A percentile compares a stretch with the other conserved stretches of the same genome.
Conservation (phyloP, 257 asterid species). For the Striga asiatica region DNA sequence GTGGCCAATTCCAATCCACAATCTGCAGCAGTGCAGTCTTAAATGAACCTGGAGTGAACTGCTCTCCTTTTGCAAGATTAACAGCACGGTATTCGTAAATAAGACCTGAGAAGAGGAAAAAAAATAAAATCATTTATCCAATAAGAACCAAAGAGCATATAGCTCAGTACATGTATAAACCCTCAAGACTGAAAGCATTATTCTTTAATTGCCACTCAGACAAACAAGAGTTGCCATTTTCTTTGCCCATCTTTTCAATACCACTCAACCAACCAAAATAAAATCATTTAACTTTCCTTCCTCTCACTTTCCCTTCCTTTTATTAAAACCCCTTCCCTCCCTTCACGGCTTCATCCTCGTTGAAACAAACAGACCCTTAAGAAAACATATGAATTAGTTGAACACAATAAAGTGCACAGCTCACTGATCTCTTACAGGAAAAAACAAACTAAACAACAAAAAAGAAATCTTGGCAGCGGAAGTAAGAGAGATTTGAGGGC, state of each 20-base stretch:
- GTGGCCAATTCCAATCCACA: neutral
- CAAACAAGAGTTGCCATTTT: too few relatives aligned
- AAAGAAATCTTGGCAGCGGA: neutral
- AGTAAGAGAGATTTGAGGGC: neutral
- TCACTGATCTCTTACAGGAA: neutral
- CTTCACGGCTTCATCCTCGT: too few relatives aligned
- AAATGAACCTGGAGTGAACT: conserved; percentile 43
- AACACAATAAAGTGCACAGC: neutral
- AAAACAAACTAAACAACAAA: neutral
- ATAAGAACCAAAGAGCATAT: neutral
- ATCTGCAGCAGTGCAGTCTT: neutral
- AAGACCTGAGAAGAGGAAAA: conserved; percentile 32
- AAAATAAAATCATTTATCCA: neutral
- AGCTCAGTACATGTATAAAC: too few relatives aligned
- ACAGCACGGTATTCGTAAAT: conserved; percentile 65
- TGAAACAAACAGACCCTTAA: too few relatives aligned
- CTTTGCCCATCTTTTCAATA: too few relatives aligned
- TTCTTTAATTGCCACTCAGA: too few relatives aligned
- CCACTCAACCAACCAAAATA: too few relatives aligned
- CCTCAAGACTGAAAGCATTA: too few relatives aligned
- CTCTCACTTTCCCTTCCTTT: too few relatives aligned
- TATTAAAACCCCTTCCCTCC: too few relatives aligned
- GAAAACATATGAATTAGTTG: too few relatives aligned
- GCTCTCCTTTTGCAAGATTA: conserved; percentile 56
- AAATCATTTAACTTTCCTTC: too few relatives aligned